A percentile compares a stretch with the other conserved stretches of the same genome.
phyloP scores from a whole-genome alignment of 345 rosid genomes.

The Lumnitzera racemosa region DNA sequence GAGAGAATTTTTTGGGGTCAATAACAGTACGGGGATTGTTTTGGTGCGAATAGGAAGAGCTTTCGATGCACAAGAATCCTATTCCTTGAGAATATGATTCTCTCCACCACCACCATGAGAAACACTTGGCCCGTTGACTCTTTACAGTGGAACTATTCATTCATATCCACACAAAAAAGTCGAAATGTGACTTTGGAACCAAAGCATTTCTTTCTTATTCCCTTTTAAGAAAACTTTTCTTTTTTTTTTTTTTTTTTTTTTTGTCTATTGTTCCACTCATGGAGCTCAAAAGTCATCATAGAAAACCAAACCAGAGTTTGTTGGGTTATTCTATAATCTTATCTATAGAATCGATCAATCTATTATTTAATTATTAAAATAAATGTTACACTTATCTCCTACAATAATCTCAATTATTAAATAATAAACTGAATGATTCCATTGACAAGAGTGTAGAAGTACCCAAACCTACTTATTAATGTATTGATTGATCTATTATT shows the following conservation, averaged over 20 bases:
- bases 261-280: too few species aligned
- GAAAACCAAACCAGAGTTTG: too few species aligned
- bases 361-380: too few species aligned
- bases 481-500: too few species aligned
- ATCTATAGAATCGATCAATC: too few species aligned
- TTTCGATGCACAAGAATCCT: constrained; percentile 47
- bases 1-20: constrained; percentile 15
- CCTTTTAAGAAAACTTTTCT: constrained; percentile 7
- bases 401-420: too few species aligned
- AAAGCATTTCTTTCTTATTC: constrained; percentile 26
- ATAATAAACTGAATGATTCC: too few species aligned
- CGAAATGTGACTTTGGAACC: constrained; percentile 9
- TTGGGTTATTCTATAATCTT: too few species aligned
- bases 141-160: constrained; percentile 26
- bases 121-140: constrained; percentile 39
- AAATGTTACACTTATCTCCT: too few species aligned
- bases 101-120: constrained; percentile 31
- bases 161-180: constrained; percentile 30
- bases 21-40: constrained; percentile 5
- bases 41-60: constrained; percentile 33
- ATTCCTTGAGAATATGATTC: constrained; percentile 60
- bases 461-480: not conserved
- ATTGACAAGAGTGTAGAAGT: not conserved
- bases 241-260: not conserved
- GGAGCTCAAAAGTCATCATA: too few species aligned